Base-by-base conservation (phyloP, 352 stramenopile genomes). In the Pythium biforme region DNA sequence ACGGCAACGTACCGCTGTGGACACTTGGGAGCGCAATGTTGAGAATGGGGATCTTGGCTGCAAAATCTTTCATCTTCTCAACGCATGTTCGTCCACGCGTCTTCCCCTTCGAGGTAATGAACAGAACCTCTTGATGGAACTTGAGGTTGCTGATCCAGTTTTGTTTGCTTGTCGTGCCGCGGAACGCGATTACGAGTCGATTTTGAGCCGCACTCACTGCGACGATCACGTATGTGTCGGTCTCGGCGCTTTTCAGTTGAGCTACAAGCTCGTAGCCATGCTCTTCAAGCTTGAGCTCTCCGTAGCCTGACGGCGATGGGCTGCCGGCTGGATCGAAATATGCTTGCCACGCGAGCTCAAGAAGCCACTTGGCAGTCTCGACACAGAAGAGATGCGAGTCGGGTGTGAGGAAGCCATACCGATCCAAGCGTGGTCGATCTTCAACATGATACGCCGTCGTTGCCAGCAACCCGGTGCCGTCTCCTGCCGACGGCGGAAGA, bases 71-170 rank as follows among this genome's bases (percentile, higher is more conserved):
- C 20, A 79, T 55, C 33, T 72, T 76, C 66, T 90, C 84, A 31
- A 84, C 67, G 53, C 81, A 95, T 15, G 74, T 86, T 25, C 73
- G 75, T 34, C 73, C 77, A 7, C 81, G 70, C 19, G 63, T 68
- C 26, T 78, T 70, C 3, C 77, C 81, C 59, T 75, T 76, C 11
- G 86, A 90, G 53, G 86, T 86, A 55, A 94, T 87, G 71, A 79
- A 93, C 6, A 94, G 65, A 29, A 92, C 83, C 20, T 81, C 75
- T 65, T 94, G 83, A 52, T 92, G 78, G 14, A 89, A 90, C 22
- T 86, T 82, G 4, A 96, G 63, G 59, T 96, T 96, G 61, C 85
- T 94, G 61, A 86, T 94, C 88, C 88, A 96, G 66, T 96, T 92
- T 51, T 85, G 80, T 34, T 89, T 87, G 66, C 86, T 94, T 2